Evolutionary conservation across 2,329 filamentous ascomycete species (phyloP).

Genomic region (Cytospora paraplurivora): DNA sequence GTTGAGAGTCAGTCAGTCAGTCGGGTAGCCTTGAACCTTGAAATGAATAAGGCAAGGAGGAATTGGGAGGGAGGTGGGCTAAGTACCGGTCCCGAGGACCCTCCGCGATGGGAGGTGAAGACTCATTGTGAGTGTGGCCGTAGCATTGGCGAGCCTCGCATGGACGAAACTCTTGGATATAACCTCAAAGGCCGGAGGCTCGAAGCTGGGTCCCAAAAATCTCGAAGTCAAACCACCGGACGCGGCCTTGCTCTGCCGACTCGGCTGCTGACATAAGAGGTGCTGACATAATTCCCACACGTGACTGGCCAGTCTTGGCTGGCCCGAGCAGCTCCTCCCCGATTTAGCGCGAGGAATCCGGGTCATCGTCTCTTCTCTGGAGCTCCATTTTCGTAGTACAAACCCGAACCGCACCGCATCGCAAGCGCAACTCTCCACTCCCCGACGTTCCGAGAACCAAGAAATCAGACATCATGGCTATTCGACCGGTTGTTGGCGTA

Average conservation of each 20-base stretch:
- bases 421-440: constrained; percentile 22
- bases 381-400: constrained; percentile 17
- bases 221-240: constrained; percentile 3
- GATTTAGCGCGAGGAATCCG: constrained; percentile 27
- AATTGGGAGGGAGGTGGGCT: constrained; percentile 25
- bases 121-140: constrained; percentile 56
- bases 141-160: constrained; percentile 29
- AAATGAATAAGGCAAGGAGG: constrained; percentile 29
- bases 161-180: constrained; percentile 22
- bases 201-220: constrained; percentile 16
- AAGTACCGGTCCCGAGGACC: constrained; percentile 60
- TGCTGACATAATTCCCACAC: constrained; percentile 23
- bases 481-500: constrained; percentile 63
- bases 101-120: constrained; percentile 64
- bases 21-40: not conserved
- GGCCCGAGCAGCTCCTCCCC: constrained; percentile 7
- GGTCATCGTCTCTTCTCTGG: constrained; percentile 24
- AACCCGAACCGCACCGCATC: constrained; percentile 20
- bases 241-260: constrained; percentile 8
- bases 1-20: constrained; percentile 6
- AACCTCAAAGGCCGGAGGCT: not conserved
- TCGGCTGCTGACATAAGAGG: not conserved
- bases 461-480: constrained; percentile 49
- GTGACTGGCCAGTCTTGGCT: constrained; percentile 14
- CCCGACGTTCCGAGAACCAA: constrained; percentile 20